Percentiles rank a stretch among this genome's conserved stretches.
Conservation (phyloP, 2,329 filamentous ascomycete species). For the Fusarium sp. region DNA sequence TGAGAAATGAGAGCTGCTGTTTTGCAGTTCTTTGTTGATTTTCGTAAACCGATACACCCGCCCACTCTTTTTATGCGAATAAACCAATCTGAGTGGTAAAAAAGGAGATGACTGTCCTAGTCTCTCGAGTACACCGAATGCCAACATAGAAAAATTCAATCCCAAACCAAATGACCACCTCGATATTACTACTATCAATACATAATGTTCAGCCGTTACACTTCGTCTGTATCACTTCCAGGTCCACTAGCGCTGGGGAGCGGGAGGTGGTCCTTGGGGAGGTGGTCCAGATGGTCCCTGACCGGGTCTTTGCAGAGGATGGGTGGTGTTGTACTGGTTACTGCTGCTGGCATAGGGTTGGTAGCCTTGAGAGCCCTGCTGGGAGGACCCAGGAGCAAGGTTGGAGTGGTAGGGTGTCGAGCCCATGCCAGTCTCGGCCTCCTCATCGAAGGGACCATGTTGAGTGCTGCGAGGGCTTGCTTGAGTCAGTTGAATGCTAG, state of each 20-base stretch:
- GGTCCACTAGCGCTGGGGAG: constrained; percentile 46
- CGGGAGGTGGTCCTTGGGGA: constrained; percentile 47
- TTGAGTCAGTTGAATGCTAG: constrained; percentile 45
- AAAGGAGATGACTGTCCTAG: constrained; percentile 22
- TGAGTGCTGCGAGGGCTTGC: constrained; percentile 51
- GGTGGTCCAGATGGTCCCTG: constrained; percentile 34
- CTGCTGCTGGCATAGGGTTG: constrained; percentile 40
- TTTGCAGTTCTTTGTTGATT: constrained; percentile 23
- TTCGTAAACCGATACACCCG: constrained; percentile 40
- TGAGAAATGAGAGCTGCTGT: constrained; percentile 40
- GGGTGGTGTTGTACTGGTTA: constrained; percentile 35
- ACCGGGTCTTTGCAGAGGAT: constrained; percentile 41
- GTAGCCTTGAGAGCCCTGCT: constrained; percentile 39
- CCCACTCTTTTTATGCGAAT: constrained; percentile 30
- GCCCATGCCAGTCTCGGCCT: constrained; percentile 55
- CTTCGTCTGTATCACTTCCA: constrained; percentile 35
- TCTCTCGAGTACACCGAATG: constrained; percentile 33
- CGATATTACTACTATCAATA: constrained; percentile 24
- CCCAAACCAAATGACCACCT: constrained; percentile 14
- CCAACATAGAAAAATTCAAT: constrained; percentile 31
- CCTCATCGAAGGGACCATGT: constrained; percentile 58
- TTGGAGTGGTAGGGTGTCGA: constrained; percentile 50
- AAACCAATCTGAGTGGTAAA: constrained; percentile 39
- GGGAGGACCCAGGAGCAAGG: constrained; percentile 40
- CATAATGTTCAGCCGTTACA: constrained; percentile 29